Evolutionary conservation across 2,329 filamentous ascomycete genomes (phyloP), one percentile per base, ranked within the genome.

Genomic region (Fusarium sp.): DNA sequence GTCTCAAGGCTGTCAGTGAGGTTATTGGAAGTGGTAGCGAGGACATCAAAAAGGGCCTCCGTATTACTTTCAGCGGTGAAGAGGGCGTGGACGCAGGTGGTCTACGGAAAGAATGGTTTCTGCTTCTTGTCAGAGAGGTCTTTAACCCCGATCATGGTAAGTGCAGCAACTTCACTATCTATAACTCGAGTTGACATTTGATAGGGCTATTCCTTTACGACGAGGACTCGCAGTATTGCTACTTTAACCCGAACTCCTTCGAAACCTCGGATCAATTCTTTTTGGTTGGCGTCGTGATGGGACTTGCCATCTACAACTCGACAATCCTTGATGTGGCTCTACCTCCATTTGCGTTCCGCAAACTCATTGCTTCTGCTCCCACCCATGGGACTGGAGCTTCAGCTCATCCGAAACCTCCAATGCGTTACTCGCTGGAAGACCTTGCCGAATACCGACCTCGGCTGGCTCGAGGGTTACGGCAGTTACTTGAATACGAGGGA

Each of bases 201-300:
- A 4, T 50, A 94, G 93, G 93, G n/a, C 89, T 98, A 80, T 98
- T 98, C 78, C 83, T 92, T 10, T 97, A 97, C 78, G 94, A 97
- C 68, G 93, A 97, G 54, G 93, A 97, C 74, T 97, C 94, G 5
- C 88, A 89, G 48, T 93, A 92, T 76, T 97, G 94, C 80, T 98
- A 97, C 79, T 98, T 98, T 82, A 97, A 97, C 77, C 92, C 94
- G 0, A 89, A 91, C 76, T 93, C 92, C 18, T 94, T 97, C 73
- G 94, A 97, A 78, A 94, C 93, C 0, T 94, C 93, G 1, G 93
- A 97, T 75, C 93, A 97, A 71, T 98, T 93, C 79, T 97, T 96
- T 77, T 85, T 97, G 23, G 92, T 98, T 28, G 94, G 94, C 1
- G 93, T 96, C 14, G 86, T 97, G 10, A 86, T 98, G 57, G 94